phyloP scores from a whole-genome alignment of 305 asterid genomes.

The Fraxinus dipetala region DNA sequence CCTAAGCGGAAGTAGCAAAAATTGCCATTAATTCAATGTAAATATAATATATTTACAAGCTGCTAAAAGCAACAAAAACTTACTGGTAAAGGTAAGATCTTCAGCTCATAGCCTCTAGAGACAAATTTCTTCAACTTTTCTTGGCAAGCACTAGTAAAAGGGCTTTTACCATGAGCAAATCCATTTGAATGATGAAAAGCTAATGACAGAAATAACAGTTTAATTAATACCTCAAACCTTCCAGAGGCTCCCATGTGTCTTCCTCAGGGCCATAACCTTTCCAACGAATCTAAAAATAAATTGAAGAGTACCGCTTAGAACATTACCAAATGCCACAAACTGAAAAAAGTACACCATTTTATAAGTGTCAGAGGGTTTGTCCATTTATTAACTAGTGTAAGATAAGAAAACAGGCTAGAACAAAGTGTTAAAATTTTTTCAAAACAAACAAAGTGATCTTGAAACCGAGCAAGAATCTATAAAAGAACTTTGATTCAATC shows the following conservation, averaged over 20 bases:
- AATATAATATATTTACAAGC: background rate
- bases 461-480: background rate
- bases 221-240: conserved; percentile 56
- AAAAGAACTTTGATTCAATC: background rate
- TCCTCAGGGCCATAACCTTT: conserved; percentile 69
- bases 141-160: conserved; percentile 44
- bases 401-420: background rate
- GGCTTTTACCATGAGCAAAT: background rate
- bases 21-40: background rate
- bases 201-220: background rate
- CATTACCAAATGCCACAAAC: background rate
- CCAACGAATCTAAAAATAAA: conserved; percentile 57
- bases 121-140: conserved; percentile 65
- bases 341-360: background rate
- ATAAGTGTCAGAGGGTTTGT: background rate
- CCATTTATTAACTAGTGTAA: background rate
- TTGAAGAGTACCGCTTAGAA: background rate
- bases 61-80: conserved; percentile 24
- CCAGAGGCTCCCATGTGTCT: conserved; percentile 89
- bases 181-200: background rate
- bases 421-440: background rate
- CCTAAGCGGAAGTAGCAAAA: conserved; percentile 38
- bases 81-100: conserved; percentile 75
- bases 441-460: background rate
- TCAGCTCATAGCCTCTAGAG: conserved; percentile 40